These are phyloP conservation scores for Penicillium sp. DNA, from an alignment of 2,329 filamentous ascomycete species.

Conservation along the genomic window DNA sequence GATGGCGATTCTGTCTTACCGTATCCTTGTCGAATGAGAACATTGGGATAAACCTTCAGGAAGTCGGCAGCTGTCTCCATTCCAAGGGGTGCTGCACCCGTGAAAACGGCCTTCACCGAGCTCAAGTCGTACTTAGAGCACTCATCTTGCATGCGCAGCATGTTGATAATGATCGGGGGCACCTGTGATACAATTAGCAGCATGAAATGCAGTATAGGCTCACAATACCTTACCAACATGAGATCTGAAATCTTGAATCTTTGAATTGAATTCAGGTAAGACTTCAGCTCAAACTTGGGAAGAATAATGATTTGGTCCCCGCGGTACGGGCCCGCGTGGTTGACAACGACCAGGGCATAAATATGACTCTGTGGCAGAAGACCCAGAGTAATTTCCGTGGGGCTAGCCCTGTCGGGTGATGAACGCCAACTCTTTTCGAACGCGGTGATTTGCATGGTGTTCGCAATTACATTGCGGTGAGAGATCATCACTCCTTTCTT, in stretches of 20 bases:
- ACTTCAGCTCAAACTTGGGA: slow-evolving; percentile 66
- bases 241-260: slow-evolving; percentile 63
- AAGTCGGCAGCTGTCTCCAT: slow-evolving; percentile 65
- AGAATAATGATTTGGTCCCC: slow-evolving; percentile 70
- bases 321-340: slow-evolving; percentile 59
- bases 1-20: slow-evolving; percentile 37
- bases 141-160: slow-evolving; percentile 60
- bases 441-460: slow-evolving; percentile 58
- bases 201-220: neutral
- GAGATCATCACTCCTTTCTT: slow-evolving; percentile 82
- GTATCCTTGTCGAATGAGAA: slow-evolving; percentile 67
- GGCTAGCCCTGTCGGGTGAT: slow-evolving; percentile 32
- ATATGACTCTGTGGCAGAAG: slow-evolving; percentile 79
- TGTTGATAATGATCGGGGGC: slow-evolving; percentile 73
- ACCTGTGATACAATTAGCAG: slow-evolving; percentile 45
- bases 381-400: slow-evolving; percentile 56
- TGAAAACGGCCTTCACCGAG: slow-evolving; percentile 61
- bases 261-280: slow-evolving; percentile 60
- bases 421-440: slow-evolving; percentile 45
- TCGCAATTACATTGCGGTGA: slow-evolving; percentile 72
- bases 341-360: slow-evolving; percentile 68
- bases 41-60: slow-evolving; percentile 56
- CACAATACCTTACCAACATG: slow-evolving; percentile 52
- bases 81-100: slow-evolving; percentile 72
- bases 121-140: slow-evolving; percentile 66